Evolutionary conservation across 768 basidiomycete species (phyloP), one percentile per base, ranked within the genome.

Genomic region (Suillus hirtellus): DNA sequence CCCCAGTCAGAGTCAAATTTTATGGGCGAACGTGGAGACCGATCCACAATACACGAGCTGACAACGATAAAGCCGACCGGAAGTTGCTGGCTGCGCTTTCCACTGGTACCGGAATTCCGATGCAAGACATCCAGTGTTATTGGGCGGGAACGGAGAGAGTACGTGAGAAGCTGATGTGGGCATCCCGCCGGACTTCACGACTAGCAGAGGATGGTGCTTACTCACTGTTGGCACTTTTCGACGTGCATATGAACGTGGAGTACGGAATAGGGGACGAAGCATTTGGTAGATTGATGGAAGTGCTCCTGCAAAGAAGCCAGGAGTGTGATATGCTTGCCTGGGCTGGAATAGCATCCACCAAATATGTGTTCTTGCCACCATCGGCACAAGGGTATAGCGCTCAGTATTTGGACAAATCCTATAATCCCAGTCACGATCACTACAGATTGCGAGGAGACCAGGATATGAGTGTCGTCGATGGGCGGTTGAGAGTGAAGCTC

Each of bases 51-150:
- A 62, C 58, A n/a, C 43, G 56, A 37, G 14, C 59, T 4, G 70
- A 71, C 3, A 71, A 71, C 6, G 70, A 71, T 58, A 72, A 70
- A 60, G 70, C 70, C n/a, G 70, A 71, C 21, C 34, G 19, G 9
- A 24, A 0, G 6, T 69, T 70, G 52, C 64, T 71, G 9, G 21
- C 21, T 2, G 21, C 46, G 6, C 67, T 70, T 31, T 69, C 68
- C 5, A 12, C 49, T 3, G 68, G 61, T 8, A 65, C 70, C 2
- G 47, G 65, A 12, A 59, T 70, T 3, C 66, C 68, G 4, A 12
- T 46, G 1, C 50, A 61, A 2, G 70, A 71, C 42, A 43, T 71
- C 4, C 70, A 60, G 14, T 53, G 64, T n/a, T 69, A 72, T 24
- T 65, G 62, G 66, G 64, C 70, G 1, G 62, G 69, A 1, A 59